These are phyloP conservation scores for Stephania cephalantha DNA, from an alignment of 164 flowering plant species.

Conservation along the genomic window DNA sequence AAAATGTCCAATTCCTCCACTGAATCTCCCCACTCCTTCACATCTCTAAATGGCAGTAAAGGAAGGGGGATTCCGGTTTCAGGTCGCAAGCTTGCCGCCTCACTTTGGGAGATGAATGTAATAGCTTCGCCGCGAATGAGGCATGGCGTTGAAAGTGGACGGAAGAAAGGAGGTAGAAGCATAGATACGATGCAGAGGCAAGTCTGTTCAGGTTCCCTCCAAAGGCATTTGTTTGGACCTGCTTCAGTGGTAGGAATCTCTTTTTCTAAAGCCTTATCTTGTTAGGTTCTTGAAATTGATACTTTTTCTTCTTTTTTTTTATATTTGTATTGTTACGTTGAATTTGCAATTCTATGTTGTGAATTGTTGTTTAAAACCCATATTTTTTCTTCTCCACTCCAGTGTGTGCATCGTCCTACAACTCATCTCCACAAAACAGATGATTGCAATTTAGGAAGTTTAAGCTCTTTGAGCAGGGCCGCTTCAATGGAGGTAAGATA, in stretches of 20 bases:
- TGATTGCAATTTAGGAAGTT: constrained; percentile 23
- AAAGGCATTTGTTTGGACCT: constrained; percentile 89
- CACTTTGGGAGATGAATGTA: constrained; percentile 94
- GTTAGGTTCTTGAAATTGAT: background rate
- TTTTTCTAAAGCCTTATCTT: background rate
- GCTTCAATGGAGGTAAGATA: constrained; percentile 74
- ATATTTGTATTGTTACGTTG: too few species aligned
- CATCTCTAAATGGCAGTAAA: constrained; percentile 25
- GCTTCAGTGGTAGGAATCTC: constrained; percentile 57
- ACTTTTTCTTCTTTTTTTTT: too few species aligned
- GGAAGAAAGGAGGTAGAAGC: constrained; percentile 28
- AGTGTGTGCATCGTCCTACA: constrained; percentile 71
- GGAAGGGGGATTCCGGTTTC: constrained; percentile 50
- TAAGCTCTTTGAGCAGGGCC: constrained; percentile 57
- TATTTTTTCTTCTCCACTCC: background rate
- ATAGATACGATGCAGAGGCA: constrained; percentile 25
- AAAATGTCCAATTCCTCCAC: constrained; percentile 36
- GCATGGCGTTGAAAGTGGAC: constrained; percentile 25
- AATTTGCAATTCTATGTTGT: background rate
- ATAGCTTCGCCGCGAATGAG: constrained; percentile 39
- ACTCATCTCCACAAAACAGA: constrained; percentile 21
- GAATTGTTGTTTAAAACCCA: background rate
- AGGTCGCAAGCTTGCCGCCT: constrained; percentile 90
- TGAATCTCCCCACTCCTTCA: constrained; percentile 32
- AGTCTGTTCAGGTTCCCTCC: constrained; percentile 37